Evolutionary conservation across 495 filamentous ascomycete species (phyloP).

Genomic region (Xylaria palmicola): DNA sequence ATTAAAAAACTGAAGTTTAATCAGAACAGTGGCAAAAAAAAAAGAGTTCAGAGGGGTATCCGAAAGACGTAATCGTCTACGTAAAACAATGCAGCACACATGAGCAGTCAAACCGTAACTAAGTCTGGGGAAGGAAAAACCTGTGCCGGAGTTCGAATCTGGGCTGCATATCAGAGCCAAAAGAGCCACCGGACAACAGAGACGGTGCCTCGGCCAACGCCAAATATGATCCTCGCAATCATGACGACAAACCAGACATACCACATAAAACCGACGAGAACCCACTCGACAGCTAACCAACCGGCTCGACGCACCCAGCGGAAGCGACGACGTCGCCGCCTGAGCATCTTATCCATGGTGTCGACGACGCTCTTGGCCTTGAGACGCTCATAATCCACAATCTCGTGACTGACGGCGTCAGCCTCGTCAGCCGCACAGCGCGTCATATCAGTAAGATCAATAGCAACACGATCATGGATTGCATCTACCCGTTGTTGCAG

Average conservation of each 20-base stretch:
- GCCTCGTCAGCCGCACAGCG: constrained; percentile 70
- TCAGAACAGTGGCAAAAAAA: background rate
- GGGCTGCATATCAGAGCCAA: constrained; percentile 68
- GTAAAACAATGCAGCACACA: background rate
- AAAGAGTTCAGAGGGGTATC: constrained; percentile 7
- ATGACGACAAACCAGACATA: constrained; percentile 80
- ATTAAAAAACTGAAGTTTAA: background rate
- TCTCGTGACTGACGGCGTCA: constrained; percentile 67
- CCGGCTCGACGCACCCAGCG: constrained; percentile 68
- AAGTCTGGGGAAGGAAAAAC: too few species aligned
- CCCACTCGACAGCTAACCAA: constrained; percentile 76
- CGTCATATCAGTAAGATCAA: constrained; percentile 54
- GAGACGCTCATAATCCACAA: constrained; percentile 71
- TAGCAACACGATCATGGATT: constrained; percentile 34
- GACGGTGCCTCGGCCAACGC: constrained; percentile 56
- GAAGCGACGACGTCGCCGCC: constrained; percentile 64
- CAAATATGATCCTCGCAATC: constrained; percentile 60
- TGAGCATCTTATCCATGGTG: constrained; percentile 69
- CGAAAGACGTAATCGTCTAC: background rate
- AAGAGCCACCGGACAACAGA: constrained; percentile 70
- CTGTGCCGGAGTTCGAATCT: too few species aligned
- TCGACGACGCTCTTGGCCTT: constrained; percentile 76
- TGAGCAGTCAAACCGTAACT: background rate
- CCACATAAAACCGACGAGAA: constrained; percentile 77
- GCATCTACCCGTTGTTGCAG: constrained; percentile 38